These are phyloP conservation scores for Lindgomyces ingoldianus DNA, from an alignment of 495 filamentous ascomycete genomes.

Conservation along the genomic window DNA sequence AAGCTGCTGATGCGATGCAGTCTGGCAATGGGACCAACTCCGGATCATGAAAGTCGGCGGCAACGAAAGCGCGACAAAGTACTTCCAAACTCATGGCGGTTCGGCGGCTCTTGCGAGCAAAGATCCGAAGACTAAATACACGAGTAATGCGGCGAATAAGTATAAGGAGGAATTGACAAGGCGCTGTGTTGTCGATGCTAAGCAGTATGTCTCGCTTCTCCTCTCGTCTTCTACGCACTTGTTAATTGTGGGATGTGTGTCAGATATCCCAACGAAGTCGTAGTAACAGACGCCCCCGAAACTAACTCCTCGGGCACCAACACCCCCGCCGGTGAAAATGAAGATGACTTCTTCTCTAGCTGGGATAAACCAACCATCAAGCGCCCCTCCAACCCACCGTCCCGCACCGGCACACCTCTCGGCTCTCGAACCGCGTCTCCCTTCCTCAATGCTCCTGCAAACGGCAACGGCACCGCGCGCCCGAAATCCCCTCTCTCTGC, in stretches of 20 bases:
- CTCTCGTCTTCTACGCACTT: background rate
- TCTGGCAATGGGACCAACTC: constrained; percentile 99
- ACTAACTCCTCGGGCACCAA: constrained; percentile 58
- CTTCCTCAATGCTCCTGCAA: constrained; percentile 73
- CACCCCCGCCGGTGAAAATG: constrained; percentile 74
- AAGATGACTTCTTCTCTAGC: constrained; percentile 96
- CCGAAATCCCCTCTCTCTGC: constrained; percentile 78
- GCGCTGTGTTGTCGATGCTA: constrained; percentile 74
- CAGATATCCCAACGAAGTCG: constrained; percentile 84
- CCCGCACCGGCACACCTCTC: constrained; percentile 80
- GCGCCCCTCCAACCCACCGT: constrained; percentile 89
- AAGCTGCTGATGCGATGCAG: constrained; percentile 50
- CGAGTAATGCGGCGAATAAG: constrained; percentile 83
- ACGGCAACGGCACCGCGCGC: constrained; percentile 69
- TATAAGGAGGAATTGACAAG: constrained; percentile 94
- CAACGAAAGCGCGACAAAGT: constrained; percentile 97
- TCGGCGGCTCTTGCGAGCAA: constrained; percentile 92
- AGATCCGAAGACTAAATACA: constrained; percentile 94
- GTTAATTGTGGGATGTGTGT: constrained; percentile 1
- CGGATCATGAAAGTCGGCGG: constrained; percentile 98
- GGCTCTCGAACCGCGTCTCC: constrained; percentile 80
- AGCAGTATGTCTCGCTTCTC: constrained; percentile 62
- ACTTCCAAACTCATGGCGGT: constrained; percentile 93
- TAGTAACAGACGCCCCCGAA: constrained; percentile 73
- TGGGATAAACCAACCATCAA: constrained; percentile 99